Evolutionary conservation across 2,329 filamentous ascomycete species (phyloP), one percentile per base, ranked within the genome.

Genomic region (Ramichloridium luteum): DNA sequence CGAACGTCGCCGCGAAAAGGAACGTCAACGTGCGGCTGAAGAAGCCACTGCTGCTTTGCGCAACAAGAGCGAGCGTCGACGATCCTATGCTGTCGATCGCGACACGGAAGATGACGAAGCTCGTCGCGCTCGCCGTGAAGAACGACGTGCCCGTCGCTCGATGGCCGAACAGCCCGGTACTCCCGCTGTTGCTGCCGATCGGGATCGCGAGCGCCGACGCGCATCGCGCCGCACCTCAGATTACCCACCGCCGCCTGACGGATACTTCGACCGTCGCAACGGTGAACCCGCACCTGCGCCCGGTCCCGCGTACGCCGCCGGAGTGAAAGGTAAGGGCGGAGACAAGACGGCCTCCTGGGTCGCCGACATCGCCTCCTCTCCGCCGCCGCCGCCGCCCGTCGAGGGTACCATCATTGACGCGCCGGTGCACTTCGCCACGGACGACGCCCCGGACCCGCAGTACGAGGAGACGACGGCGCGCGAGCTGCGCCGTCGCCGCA

Each of bases 271-370:
- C 44, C 47, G 53, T 39, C 60, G 60, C 45, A 62, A 63, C 41
- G 46, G 46, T 46, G 45, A 50, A 41, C 48, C 42, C 27, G 37
- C 41, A 34, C 40, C 39, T 28, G 28, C 29, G 29, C 36, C 27
- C 14, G 31, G 29, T 33, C 33, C 30, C 8, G 31, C 48, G 16
- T 30, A 40, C 34, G 44, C 46, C 45, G 48, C 49, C 43, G 46
- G 39, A 22, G 44, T 47, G 34, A 46, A 48, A 39, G 41, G 42
- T 41, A 23, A 23, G n/a, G 48, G 48, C 35, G 55, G 58, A 30
- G 61, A 67, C 50, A 67, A 67, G 50, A 67, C 64, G 4, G 57
- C 57, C 2, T 63, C 59, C 0, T 68, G 64, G 64, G 62, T 68
- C 6, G 50, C 65, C 35, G 59, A 53, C 1, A 44, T 68, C 30